Base-by-base conservation (phyloP, 2,329 filamentous ascomycete species). In the Diaporthe nobilis region DNA sequence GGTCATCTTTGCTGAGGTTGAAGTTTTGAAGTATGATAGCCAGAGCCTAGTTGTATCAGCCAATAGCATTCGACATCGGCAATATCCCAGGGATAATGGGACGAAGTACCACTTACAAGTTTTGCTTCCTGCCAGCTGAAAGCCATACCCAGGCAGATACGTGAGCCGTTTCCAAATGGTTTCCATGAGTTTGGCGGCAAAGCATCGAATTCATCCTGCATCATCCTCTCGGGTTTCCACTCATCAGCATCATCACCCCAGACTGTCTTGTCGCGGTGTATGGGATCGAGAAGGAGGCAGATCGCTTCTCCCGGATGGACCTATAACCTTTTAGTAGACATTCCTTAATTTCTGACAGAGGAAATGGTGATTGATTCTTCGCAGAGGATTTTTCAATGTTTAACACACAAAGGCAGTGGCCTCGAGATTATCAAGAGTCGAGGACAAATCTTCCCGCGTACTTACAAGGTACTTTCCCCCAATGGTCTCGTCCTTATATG, bases 381-480 rank as follows among this genome's bases (percentile, higher is more conserved):
- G 22, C 22, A 49, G 1, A 10, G 4, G 9, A 4, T 4, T 10
- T 22, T n/a, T 49, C 6, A n/a, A 49, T 15, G 9, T 28, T 25
- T 28, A 17, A 6, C 25, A 28, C n/a, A 28, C 4, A 55, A 13
- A 3, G 25, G 12, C 10, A 55, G n/a, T 25, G n/a, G 1, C n/a
- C n/a, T 53, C n/a, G 15, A 10, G 12, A 28, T 25, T 55, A 25
- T 8, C 25, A 28, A 55, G 10, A 17, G 13, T 28, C 10, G 13
- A 55, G 51, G n/a, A 1, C 8, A 12, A 55, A 31, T 20, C 6
- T 57, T 17, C 25, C 28, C 25, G 10, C 34, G 5, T 13, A 57
- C 53, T 57, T 34, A 92, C 81, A 8, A 83, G 79, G 76, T 92
- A 92, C 76, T 91, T 89, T 0, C 89, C 90, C 25, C 84, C 82